Evolutionary conservation across 1,284 basidiomycete genomes (phyloP).

Genomic region (Xerocomus minutiporus): DNA sequence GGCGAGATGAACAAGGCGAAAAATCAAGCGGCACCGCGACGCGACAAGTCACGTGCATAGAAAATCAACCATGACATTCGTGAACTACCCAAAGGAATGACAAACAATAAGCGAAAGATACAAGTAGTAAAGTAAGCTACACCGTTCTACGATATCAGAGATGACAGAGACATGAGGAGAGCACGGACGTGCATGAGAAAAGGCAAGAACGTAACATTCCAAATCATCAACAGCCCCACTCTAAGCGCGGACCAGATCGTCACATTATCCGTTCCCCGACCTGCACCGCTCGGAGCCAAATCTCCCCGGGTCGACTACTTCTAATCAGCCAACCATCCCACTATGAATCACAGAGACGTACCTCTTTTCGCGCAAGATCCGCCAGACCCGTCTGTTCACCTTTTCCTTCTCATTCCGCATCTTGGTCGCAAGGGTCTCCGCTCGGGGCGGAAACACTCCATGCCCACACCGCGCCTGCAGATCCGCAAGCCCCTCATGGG

Average conservation of each 20-base stretch:
- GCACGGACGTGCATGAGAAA: neutral
- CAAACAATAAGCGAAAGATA: slow-evolving; percentile 1
- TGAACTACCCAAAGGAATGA: slow-evolving; percentile 7
- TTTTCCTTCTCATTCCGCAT: slow-evolving; percentile 39
- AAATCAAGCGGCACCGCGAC: slow-evolving; percentile 2
- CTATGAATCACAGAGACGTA: slow-evolving; percentile 32
- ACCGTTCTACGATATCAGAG: neutral
- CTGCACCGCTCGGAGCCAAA: slow-evolving; percentile 70
- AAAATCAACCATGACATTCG: slow-evolving; percentile 24
- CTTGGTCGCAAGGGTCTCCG: slow-evolving; percentile 28
- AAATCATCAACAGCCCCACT: neutral
- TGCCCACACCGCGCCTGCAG: slow-evolving; percentile 66
- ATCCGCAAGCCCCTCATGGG: slow-evolving; percentile 76
- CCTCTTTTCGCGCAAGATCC: slow-evolving; percentile 73
- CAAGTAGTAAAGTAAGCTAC: neutral
- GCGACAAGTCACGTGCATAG: slow-evolving; percentile 24
- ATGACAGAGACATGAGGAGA: neutral
- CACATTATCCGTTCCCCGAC: slow-evolving; percentile 52
- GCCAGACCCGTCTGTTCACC: slow-evolving; percentile 55
- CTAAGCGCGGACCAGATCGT: neutral
- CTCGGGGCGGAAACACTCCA: slow-evolving; percentile 58
- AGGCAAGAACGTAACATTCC: neutral
- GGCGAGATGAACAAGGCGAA: neutral
- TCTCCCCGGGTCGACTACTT: slow-evolving; percentile 70
- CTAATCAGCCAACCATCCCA: neutral